Evolutionary conservation across 2,329 filamentous ascomycete species (phyloP), one percentile per base, ranked within the genome.

Genomic region (Dactylellina drechsleri): DNA sequence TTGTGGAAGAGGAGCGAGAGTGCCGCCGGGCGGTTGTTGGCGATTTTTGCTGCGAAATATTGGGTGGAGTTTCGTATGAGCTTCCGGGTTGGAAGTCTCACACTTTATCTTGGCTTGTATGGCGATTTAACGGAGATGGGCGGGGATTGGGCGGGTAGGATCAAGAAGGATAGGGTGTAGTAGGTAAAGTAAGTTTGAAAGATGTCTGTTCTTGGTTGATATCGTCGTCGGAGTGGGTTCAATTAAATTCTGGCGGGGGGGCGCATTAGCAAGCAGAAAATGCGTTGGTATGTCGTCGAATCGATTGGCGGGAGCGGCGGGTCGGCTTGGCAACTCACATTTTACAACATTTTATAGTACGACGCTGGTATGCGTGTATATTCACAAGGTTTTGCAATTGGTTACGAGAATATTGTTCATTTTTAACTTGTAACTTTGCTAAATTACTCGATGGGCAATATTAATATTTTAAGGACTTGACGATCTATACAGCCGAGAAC

Each of bases 1-100:
- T 76, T 43, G 72, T 76, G n/a, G 72, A 76, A 26, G 72, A 76
- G 28, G 72, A 76, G 45, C 72, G 72, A 67, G 72, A 76, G 61
- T 76, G 72, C 72, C 72, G 45, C 43, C 72, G 52, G 59, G 72
- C 66, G 16, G 59, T 76, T 66, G 60, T 66, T 50, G 65, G 36
- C 10, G 31, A 36, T 36, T 70, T 76, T 76, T 68, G 72, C 54
- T 66, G 66, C 66, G 72, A 76, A 76, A 76, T 76, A 70, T 76
- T 71, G 72, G 71, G 64, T 67, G 71, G 71, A 68, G 56, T 54
- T 47, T 61, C 52, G 54, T 49, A 59, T 61, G 64, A 66, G 71
- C 71, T 75, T 67, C 71, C 71, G 68, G 64, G 57, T 18, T 68
- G 71, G 64, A 68, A 75, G 66, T 62, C 71, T 62, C 71, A 71